Percentiles rank a stretch among this genome's conserved stretches.
Evolutionary conservation across 2,329 filamentous ascomycete species (phyloP).

Genomic region (Pseudogymnoascus sp.): DNA sequence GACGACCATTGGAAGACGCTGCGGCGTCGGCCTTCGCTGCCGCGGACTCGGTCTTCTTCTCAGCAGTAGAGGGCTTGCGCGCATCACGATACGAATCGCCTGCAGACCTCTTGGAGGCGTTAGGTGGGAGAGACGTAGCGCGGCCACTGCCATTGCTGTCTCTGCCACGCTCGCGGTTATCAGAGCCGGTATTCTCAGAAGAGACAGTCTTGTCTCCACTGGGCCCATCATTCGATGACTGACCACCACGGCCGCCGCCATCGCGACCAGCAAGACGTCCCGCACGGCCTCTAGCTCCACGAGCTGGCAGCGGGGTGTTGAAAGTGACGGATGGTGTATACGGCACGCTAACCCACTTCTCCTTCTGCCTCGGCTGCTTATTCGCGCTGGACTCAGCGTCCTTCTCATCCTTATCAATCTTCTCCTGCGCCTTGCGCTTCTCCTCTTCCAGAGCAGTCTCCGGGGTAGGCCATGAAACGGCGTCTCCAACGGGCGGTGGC

Average conservation of each 20-base stretch:
- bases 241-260: slow-evolving; percentile 32
- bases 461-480: slow-evolving; percentile 83
- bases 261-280: slow-evolving; percentile 31
- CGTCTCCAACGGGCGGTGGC: slow-evolving; percentile 67
- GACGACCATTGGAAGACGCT: slow-evolving; percentile 28
- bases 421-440: slow-evolving; percentile 64
- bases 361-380: slow-evolving; percentile 59
- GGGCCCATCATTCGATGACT: slow-evolving; percentile 21
- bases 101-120: slow-evolving; percentile 22
- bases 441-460: slow-evolving; percentile 71
- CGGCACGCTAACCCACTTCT: slow-evolving; percentile 77
- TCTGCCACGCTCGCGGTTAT: slow-evolving; percentile 23
- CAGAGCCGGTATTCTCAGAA: slow-evolving; percentile 14
- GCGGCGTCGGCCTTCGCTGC: slow-evolving; percentile 24
- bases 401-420: slow-evolving; percentile 59
- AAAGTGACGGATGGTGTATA: slow-evolving; percentile 83
- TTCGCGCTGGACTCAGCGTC: slow-evolving; percentile 46
- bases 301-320: slow-evolving; percentile 71
- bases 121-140: slow-evolving; percentile 29
- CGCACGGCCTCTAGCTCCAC: slow-evolving; percentile 45
- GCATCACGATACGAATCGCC: slow-evolving; percentile 21
- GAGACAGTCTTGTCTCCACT: slow-evolving; percentile 26
- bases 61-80: slow-evolving; percentile 16
- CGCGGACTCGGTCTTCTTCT: neutral
- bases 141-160: slow-evolving; percentile 18